Evolutionary conservation across 31 red algal genomes (phyloP), one percentile per base, ranked within the genome.

Genomic region (Asparagopsis taxiformis): DNA sequence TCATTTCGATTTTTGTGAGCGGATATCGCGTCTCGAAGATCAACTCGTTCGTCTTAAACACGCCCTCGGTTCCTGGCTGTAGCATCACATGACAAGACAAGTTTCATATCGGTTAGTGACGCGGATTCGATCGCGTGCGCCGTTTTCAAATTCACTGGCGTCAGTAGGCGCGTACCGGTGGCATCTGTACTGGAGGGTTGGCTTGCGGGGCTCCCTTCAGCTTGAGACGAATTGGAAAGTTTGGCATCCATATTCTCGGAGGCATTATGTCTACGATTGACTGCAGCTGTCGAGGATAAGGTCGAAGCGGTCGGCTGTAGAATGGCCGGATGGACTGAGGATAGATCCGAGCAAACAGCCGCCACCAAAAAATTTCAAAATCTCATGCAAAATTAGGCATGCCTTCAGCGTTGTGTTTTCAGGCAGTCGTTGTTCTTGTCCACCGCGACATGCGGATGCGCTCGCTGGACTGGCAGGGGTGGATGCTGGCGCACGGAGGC

Each of bases 181-280:
- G 80, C 80, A 74, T 85, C 23, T 55, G 25, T 31, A 67, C 74
- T 33, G 38, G 52, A 8, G 48, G 65, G 32, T 51, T 44, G 19
- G 51, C 51, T 11, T 30, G 59, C 62, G 70, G 16, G 2, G 84
- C 68, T 9, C 59, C 39, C 28, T 85, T 85, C 17, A 88, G 58
- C 3, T 65, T 30, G 21, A 88, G 73, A 4, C 76, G 59, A 17
- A 88, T 59, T 2, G 84, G 84, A 72, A 88, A 72, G 66, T 88
- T 88, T 51, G 84, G 84, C 62, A 88, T 70, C 84, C 84, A 88
- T 29, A 88, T 72, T 71, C 60, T 70, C 19, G 79, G 79, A 17
- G 79, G 79, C 79, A 77, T 77, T 52, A 21, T 50, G 48, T n/a
- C n/a, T n/a, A n/a, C n/a, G n/a, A n/a, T n/a, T n/a, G n/a, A n/a